Base-by-base conservation (phyloP, 176 grass and related monocot species). In the Eragrostis curvula region DNA sequence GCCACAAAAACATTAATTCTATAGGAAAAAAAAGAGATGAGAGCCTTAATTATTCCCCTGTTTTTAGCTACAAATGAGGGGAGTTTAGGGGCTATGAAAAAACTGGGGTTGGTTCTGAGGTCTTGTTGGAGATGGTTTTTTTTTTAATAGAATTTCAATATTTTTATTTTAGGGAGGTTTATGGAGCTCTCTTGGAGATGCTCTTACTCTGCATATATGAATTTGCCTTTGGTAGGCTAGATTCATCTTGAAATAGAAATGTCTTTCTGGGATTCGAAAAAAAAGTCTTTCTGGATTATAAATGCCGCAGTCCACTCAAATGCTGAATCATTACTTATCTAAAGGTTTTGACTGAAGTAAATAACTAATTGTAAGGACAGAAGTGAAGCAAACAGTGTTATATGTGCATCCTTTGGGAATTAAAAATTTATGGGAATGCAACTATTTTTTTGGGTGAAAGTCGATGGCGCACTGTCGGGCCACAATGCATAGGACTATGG, bases 401-500 rank as follows among this genome's bases (percentile, higher is more conserved):
- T 59, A 28, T 56, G 12, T 43, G 42, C n/a, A 47, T 64, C 12
- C 17, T 14, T 2, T 66, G 18, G 20, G 52, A 56, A 56, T 5
- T 9, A n/a, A 18, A 18, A 20, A 56, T 20, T n/a, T n/a, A 4
- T 36, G 3, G 32, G 32, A 36, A 36, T 20, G n/a, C 9, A 9
- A 9, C 9, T 45, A 45, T 56, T 56, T 56, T 56, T 45, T 52
- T 52, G 50, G 50, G 14, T 3, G 32, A 6, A 52, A 52, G 16
- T 52, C 20, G 16, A 52, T 52, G 16, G 15, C 15, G 15, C 6
- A 52, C 50, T 18, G 50, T 15, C 3, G 3, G 50, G 50, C 16
- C 50, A 52, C 50, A 52, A 12, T 10, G 46, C 51, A 83, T 18
- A 84, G 42, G 59, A 55, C 59, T 79, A 78, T 39, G 66, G 64